phyloP scores from a whole-genome alignment of 129 eudicot species.

The Centaurea solstitialis region DNA sequence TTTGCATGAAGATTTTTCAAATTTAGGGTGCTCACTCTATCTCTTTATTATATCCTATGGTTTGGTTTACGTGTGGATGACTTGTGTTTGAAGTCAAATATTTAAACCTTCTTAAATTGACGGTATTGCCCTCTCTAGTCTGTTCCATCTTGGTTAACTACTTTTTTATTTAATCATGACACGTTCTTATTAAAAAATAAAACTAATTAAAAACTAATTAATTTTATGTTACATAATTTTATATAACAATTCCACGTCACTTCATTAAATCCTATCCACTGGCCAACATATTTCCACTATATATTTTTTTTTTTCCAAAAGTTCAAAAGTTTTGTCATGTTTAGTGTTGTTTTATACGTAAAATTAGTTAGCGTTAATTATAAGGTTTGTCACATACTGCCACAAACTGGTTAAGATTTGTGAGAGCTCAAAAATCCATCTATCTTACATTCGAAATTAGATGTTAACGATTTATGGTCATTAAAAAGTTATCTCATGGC shows the following conservation, averaged over 20 bases:
- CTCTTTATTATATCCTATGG: not conserved
- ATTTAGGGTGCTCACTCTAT: constrained; percentile 8
- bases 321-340: too few relatives aligned
- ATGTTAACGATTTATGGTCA: too few relatives aligned
- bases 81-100: constrained; percentile 6
- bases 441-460: too few relatives aligned
- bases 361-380: too few relatives aligned
- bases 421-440: too few relatives aligned
- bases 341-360: too few relatives aligned
- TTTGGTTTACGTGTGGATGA: constrained; percentile 14
- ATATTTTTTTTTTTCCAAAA: too few relatives aligned
- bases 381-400: too few relatives aligned
- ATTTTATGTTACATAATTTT: not conserved
- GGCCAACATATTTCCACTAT: not conserved
- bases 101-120: not conserved
- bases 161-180: not conserved
- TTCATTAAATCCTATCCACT: not conserved
- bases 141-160: not conserved
- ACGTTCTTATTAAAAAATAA: not conserved
- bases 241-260: not conserved
- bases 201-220: not conserved
- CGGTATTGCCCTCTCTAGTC: not conserved
- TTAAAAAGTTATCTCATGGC: too few relatives aligned
- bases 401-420: too few relatives aligned
- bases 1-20: constrained; percentile 5